Conservation (phyloP, 805 yeast species). For the Teunomyces panamensis region DNA sequence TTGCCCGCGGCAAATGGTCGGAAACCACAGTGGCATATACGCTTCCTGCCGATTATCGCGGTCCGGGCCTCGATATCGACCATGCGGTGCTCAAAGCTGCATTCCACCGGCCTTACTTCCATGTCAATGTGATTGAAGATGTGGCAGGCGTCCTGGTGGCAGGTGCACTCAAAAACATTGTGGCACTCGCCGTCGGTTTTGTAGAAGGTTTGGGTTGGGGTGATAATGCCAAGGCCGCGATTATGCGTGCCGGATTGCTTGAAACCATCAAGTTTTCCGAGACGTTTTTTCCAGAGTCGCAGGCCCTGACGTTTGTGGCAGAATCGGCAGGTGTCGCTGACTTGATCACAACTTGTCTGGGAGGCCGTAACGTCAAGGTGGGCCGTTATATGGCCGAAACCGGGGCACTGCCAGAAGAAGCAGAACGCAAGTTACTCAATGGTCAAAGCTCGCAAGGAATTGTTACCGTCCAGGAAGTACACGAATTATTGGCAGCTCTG, state of each 20-base stretch:
- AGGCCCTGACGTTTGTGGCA: slow-evolving; percentile 38
- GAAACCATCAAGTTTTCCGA: slow-evolving; percentile 42
- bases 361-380: slow-evolving; percentile 47
- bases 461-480: slow-evolving; percentile 46
- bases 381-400: slow-evolving; percentile 46
- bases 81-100: slow-evolving; percentile 38
- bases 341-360: slow-evolving; percentile 46
- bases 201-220: slow-evolving; percentile 50
- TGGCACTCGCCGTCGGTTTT: slow-evolving; percentile 45
- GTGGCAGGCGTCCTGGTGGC: slow-evolving; percentile 47
- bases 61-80: slow-evolving; percentile 42
- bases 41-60: slow-evolving; percentile 37
- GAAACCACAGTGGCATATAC: slow-evolving; percentile 46
- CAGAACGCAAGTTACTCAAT: slow-evolving; percentile 43
- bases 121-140: slow-evolving; percentile 43
- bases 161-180: slow-evolving; percentile 47
- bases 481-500: slow-evolving; percentile 39
- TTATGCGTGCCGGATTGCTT: slow-evolving; percentile 44
- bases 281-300: slow-evolving; percentile 35
- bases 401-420: slow-evolving; percentile 39
- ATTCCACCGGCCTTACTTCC: slow-evolving; percentile 47
- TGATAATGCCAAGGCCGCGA: slow-evolving; percentile 47
- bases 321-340: slow-evolving; percentile 50
- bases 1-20: slow-evolving; percentile 46
- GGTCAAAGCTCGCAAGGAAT: slow-evolving; percentile 49